Evolutionary conservation across 179 eudicot genomes (phyloP).

Genomic region (Gypsophila paniculata): DNA sequence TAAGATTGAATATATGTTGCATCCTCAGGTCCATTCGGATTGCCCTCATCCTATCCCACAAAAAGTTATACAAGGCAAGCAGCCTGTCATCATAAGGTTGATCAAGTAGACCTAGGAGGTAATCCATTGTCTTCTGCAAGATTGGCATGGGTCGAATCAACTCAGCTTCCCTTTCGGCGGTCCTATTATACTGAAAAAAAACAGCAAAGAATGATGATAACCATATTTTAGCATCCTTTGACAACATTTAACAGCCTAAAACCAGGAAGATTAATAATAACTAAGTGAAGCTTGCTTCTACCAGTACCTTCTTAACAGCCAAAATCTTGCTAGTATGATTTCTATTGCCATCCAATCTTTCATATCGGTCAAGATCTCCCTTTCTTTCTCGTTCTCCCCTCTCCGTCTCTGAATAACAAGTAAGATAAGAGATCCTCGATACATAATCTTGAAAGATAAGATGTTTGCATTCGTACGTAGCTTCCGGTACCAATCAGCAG

Average conservation of each 20-base stretch:
- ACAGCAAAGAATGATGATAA: constrained; percentile 13
- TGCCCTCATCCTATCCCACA: constrained; percentile 99
- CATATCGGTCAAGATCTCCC: constrained; percentile 96
- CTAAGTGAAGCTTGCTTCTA: constrained; percentile 12
- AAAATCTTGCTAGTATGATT: constrained; percentile 65
- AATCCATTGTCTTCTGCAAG: constrained; percentile 78
- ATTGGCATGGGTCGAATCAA: constrained; percentile 91
- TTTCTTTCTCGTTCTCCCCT: constrained; percentile 95
- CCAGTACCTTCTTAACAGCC: constrained; percentile 85
- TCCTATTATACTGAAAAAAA: constrained; percentile 79
- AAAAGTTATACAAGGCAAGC: constrained; percentile 85
- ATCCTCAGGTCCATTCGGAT: constrained; percentile 97
- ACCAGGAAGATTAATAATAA: background rate
- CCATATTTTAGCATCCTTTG: constrained; percentile 13
- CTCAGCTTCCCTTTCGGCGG: constrained; percentile 92
- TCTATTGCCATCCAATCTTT: constrained; percentile 94
- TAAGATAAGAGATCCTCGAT: background rate
- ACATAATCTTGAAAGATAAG: background rate
- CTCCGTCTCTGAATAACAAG: constrained; percentile 64
- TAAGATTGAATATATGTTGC: constrained; percentile 86
- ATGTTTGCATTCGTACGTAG: background rate
- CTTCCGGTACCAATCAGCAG: constrained; percentile 11
- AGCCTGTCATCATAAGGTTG: constrained; percentile 76
- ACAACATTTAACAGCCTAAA: constrained; percentile 4
- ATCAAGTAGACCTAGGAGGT: constrained; percentile 76